Percentiles rank a stretch among this genome's conserved stretches.
Conservation (phyloP, 768 basidiomycete genomes). For the Lentinula boryana region DNA sequence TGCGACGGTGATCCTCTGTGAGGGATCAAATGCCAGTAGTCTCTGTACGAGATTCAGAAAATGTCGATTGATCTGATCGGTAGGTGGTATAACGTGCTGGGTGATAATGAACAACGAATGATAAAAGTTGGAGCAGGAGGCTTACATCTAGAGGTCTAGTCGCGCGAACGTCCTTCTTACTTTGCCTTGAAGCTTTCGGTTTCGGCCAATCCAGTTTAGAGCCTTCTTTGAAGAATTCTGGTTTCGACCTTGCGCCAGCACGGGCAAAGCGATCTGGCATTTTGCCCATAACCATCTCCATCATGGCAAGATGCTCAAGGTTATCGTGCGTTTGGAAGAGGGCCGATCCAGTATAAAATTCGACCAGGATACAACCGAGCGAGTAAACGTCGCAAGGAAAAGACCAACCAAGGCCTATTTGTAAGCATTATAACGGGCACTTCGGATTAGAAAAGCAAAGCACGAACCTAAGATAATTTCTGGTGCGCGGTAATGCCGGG, state of each 20-base stretch:
- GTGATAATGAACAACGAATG: slow-evolving; percentile 7
- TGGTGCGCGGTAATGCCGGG: slow-evolving; percentile 96
- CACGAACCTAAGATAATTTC: slow-evolving; percentile 92
- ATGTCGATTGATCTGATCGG: slow-evolving; percentile 64
- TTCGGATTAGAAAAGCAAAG: background rate
- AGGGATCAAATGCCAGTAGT: slow-evolving; percentile 87
- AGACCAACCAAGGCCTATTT: slow-evolving; percentile 92
- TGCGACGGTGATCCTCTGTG: slow-evolving; percentile 79
- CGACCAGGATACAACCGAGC: slow-evolving; percentile 96
- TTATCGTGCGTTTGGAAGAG: slow-evolving; percentile 99
- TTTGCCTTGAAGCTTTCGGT: slow-evolving; percentile 80
- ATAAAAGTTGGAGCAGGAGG: slow-evolving; percentile 10
- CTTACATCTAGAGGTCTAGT: slow-evolving; percentile 73
- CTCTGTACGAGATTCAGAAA: slow-evolving; percentile 87
- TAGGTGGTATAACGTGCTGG: slow-evolving; percentile 82
- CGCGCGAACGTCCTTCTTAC: slow-evolving; percentile 88
- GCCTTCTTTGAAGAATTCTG: slow-evolving; percentile 91
- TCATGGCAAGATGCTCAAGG: slow-evolving; percentile 98
- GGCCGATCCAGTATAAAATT: slow-evolving; percentile 96
- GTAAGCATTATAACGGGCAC: background rate
- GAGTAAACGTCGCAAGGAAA: slow-evolving; percentile 99
- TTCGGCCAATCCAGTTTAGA: slow-evolving; percentile 90
- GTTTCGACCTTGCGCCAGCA: slow-evolving; percentile 70
- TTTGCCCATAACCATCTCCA: slow-evolving; percentile 99
- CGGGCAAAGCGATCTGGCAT: slow-evolving; percentile 87